These are phyloP conservation scores for Melanomma pulvis-pyrius DNA, from an alignment of 495 filamentous ascomycete genomes.

Conservation along the genomic window DNA sequence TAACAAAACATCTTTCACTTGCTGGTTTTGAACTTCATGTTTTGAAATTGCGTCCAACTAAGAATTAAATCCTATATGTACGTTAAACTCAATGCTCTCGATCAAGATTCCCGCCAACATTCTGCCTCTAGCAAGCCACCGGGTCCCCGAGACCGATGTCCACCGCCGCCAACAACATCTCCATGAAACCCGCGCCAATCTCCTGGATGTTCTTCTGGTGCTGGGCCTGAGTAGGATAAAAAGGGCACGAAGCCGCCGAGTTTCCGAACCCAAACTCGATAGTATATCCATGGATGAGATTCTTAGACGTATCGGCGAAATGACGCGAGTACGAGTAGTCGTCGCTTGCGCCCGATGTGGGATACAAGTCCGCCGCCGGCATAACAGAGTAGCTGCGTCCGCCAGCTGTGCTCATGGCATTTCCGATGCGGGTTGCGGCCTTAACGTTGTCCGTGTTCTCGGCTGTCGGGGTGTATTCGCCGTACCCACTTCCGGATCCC, in stretches of 20 bases:
- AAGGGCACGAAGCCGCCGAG: conserved; percentile 23
- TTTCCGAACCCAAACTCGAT: conserved; percentile 50
- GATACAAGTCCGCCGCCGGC: conserved; percentile 44
- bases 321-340: conserved; percentile 46
- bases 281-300: conserved; percentile 46
- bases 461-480: conserved; percentile 43
- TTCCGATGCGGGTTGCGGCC: conserved; percentile 37
- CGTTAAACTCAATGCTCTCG: too few species aligned
- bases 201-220: conserved; percentile 45
- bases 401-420: conserved; percentile 40
- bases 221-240: conserved; percentile 45
- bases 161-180: conserved; percentile 16
- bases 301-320: conserved; percentile 39
- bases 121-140: neutral
- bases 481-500: conserved; percentile 28
- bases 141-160: conserved; percentile 1
- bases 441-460: conserved; percentile 37
- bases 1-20: too few species aligned
- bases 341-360: conserved; percentile 45
- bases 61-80: too few species aligned
- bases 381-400: conserved; percentile 38
- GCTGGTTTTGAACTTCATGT: too few species aligned
- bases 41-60: too few species aligned
- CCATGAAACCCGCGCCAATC: conserved; percentile 49
- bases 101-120: too few species aligned